Evolutionary conservation across 2,329 filamentous ascomycete genomes (phyloP).

Genomic region (Fusarium neocosmosporiellum): DNA sequence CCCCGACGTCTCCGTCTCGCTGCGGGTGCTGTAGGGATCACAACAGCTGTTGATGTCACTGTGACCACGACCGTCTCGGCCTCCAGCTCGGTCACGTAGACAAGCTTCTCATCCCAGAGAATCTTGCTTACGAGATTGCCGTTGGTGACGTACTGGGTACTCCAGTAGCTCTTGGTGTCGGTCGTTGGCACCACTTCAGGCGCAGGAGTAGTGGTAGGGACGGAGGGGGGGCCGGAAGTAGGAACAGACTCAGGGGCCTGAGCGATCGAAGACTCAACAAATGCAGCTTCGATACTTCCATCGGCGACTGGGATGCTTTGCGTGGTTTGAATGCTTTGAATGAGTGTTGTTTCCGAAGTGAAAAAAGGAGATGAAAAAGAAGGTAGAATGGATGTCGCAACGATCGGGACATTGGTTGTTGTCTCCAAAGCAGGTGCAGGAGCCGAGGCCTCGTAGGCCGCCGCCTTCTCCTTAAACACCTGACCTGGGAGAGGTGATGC

Average conservation of each 20-base stretch:
- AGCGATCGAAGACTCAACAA: slow-evolving; percentile 22
- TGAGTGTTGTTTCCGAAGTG: slow-evolving; percentile 10
- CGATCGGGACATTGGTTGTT: slow-evolving; percentile 10
- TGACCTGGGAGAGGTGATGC: slow-evolving; percentile 55
- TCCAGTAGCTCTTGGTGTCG: slow-evolving; percentile 53
- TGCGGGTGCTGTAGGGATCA: slow-evolving; percentile 30
- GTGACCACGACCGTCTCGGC: slow-evolving; percentile 56
- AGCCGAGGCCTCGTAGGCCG: slow-evolving; percentile 32
- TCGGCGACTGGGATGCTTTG: slow-evolving; percentile 19
- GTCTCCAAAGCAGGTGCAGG: slow-evolving; percentile 22
- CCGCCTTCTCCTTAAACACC: slow-evolving; percentile 53
- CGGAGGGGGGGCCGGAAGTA: not conserved
- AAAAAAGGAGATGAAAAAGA: slow-evolving; percentile 9
- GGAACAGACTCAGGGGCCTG: slow-evolving; percentile 7
- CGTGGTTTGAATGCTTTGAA: slow-evolving; percentile 12
- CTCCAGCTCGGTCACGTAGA: slow-evolving; percentile 62
- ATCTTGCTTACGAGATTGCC: slow-evolving; percentile 65
- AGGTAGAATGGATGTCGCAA: slow-evolving; percentile 13
- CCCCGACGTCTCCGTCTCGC: slow-evolving; percentile 43
- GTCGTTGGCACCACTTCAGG: slow-evolving; percentile 39
- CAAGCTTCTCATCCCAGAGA: slow-evolving; percentile 65
- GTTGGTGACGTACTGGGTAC: slow-evolving; percentile 65
- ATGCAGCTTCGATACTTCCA: slow-evolving; percentile 15
- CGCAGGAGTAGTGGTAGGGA: slow-evolving; percentile 40
- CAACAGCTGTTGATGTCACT: slow-evolving; percentile 45